These are phyloP conservation scores for Tolypocladium ovalisporum DNA, from an alignment of 2,329 filamentous ascomycete genomes.

Conservation along the genomic window DNA sequence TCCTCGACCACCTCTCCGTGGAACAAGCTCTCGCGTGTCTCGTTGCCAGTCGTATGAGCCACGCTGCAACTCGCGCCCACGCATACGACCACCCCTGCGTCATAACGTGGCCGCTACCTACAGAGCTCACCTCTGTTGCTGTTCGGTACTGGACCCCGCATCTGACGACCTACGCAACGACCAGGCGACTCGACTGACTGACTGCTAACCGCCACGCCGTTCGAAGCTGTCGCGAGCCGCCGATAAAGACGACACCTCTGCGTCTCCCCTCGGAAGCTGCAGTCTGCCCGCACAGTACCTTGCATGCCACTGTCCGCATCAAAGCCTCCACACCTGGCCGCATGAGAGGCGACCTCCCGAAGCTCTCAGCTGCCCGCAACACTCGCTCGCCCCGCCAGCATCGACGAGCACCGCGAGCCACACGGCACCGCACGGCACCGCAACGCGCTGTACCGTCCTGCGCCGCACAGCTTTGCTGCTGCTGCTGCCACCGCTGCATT, in stretches of 20 bases:
- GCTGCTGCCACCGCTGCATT: neutral
- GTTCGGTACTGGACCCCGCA: neutral
- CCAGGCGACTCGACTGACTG: neutral
- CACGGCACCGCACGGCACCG: neutral
- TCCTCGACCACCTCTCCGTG: neutral
- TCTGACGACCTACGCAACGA: neutral
- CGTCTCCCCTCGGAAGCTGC: neutral
- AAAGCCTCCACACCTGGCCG: conserved; percentile 12
- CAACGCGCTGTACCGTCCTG: neutral
- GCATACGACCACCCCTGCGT: neutral
- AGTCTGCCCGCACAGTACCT: neutral
- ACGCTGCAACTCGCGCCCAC: neutral
- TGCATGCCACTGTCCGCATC: neutral
- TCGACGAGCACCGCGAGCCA: neutral
- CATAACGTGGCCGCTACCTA: neutral
- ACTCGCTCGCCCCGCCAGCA: neutral
- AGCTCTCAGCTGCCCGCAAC: neutral
- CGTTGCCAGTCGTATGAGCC: neutral
- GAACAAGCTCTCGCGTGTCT: no score
- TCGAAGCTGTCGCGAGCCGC: neutral
- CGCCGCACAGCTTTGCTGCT: conserved; percentile 1
- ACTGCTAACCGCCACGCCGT: neutral
- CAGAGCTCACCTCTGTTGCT: neutral
- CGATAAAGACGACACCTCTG: neutral
- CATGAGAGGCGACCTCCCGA: conserved; percentile 18